Percentiles rank a stretch among this genome's conserved stretches.
Evolutionary conservation across 352 stramenopile species (phyloP).

Genomic region (Phytophthora hybrid): DNA sequence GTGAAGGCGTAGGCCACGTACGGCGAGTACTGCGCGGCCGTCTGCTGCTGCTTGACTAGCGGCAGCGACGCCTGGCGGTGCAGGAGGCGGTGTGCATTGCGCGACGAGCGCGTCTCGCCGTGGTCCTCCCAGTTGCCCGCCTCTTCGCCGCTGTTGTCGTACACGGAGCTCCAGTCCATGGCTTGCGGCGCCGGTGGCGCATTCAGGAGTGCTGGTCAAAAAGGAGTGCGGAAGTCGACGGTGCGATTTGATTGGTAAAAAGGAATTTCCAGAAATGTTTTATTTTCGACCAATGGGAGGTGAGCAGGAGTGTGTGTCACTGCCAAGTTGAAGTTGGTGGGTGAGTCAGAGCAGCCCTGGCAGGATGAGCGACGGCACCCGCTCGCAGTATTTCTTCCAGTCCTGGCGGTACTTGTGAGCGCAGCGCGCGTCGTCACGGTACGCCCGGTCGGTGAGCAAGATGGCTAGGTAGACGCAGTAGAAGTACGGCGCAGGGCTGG

Average conservation of each 20-base stretch:
- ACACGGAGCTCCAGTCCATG: slow-evolving; percentile 86
- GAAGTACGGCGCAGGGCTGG: slow-evolving; percentile 84
- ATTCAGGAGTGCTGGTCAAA: background rate
- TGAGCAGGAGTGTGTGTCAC: no score
- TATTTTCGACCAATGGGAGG: no score
- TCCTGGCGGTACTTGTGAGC: slow-evolving; percentile 96
- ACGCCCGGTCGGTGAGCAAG: slow-evolving; percentile 95
- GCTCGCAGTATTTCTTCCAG: slow-evolving; percentile 94
- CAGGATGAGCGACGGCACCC: slow-evolving; percentile 90
- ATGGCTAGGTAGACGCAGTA: slow-evolving; percentile 93
- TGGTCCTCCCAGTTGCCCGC: slow-evolving; percentile 68
- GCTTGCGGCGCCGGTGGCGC: background rate
- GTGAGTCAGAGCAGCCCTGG: slow-evolving; percentile 63
- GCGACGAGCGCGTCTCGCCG: slow-evolving; percentile 77
- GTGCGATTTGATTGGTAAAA: no score
- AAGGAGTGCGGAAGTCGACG: no score
- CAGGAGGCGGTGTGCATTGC: slow-evolving; percentile 73
- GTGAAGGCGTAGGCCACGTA: slow-evolving; percentile 90
- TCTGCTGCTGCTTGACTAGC: slow-evolving; percentile 40
- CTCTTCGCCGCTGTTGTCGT: slow-evolving; percentile 79
- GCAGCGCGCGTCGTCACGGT: slow-evolving; percentile 96
- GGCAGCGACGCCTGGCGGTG: slow-evolving; percentile 67
- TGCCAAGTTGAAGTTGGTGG: background rate
- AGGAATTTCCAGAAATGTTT: no score
- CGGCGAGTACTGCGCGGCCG: slow-evolving; percentile 63